Conservation (phyloP, 179 eudicot genomes). For the Heliamphora pulchella region DNA sequence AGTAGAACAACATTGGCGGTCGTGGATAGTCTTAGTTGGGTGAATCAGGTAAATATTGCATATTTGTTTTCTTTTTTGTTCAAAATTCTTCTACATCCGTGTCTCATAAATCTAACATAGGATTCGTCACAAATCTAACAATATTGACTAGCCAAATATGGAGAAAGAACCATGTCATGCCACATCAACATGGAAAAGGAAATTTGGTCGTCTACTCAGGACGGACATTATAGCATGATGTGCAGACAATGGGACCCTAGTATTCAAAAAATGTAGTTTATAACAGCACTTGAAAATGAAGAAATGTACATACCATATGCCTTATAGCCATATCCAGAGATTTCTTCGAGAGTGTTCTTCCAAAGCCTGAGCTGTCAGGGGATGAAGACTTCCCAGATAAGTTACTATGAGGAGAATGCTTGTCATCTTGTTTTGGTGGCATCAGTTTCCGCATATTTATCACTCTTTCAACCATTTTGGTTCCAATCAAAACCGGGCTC, state of each 20-base stretch:
- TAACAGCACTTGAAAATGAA: background rate
- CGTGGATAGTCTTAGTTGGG: no score
- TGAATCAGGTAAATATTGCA: no score
- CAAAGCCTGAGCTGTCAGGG: slow-evolving; percentile 91
- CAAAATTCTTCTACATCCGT: no score
- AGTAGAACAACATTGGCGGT: no score
- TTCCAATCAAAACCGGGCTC: slow-evolving; percentile 78
- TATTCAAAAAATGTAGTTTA: background rate
- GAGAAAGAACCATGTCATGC: slow-evolving; percentile 4
- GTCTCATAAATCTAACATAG: no score
- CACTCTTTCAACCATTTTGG: slow-evolving; percentile 97
- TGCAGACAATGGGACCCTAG: background rate
- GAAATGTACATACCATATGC: slow-evolving; percentile 71
- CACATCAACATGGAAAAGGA: background rate
- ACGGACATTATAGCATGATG: background rate
- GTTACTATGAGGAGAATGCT: slow-evolving; percentile 66
- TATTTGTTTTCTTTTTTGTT: no score
- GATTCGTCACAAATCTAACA: no score
- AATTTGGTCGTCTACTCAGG: background rate
- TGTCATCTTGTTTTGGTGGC: slow-evolving; percentile 87
- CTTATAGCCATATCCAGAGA: slow-evolving; percentile 98
- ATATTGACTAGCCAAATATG: background rate
- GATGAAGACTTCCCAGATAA: slow-evolving; percentile 95
- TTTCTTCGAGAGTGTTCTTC: slow-evolving; percentile 88
- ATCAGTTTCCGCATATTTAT: slow-evolving; percentile 87